Percentiles rank a stretch among this genome's conserved stretches.
phyloP scores from a whole-genome alignment of 2,329 filamentous ascomycete species.

The Fusarium scirpi region DNA sequence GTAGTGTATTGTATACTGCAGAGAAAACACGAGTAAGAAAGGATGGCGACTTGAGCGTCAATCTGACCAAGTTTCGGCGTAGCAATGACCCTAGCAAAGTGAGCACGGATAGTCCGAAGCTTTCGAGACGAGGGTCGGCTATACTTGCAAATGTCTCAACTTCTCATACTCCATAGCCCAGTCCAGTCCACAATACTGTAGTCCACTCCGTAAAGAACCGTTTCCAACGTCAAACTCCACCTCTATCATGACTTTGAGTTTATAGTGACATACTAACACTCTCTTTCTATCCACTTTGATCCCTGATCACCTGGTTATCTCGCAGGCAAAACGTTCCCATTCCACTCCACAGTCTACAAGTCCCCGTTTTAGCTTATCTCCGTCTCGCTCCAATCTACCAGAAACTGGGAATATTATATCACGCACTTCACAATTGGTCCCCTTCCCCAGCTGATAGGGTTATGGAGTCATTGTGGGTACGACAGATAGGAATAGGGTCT shows the following conservation, averaged over 20 bases:
- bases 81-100: neutral
- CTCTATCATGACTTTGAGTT: neutral
- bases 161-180: neutral
- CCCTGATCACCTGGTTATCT: neutral
- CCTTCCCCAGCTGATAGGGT: conserved; percentile 1
- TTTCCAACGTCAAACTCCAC: neutral
- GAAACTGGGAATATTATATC: conserved; percentile 5
- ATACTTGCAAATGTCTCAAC: neutral
- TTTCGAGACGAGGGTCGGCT: neutral
- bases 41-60: neutral
- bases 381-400: neutral
- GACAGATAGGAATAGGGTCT: conserved; percentile 12
- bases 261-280: neutral
- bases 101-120: neutral
- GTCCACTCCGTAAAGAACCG: neutral
- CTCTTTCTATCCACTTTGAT: neutral
- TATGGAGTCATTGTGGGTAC: conserved; percentile 22
- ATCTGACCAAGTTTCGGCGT: too few relatives aligned
- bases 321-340: neutral
- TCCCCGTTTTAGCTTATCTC: neutral
- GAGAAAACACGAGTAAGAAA: neutral
- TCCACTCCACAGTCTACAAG: neutral
- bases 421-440: conserved; percentile 1
- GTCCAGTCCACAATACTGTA: neutral
- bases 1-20: neutral